phyloP scores from a whole-genome alignment of 257 asterid genomes.

The Penstemon davidsonii region DNA sequence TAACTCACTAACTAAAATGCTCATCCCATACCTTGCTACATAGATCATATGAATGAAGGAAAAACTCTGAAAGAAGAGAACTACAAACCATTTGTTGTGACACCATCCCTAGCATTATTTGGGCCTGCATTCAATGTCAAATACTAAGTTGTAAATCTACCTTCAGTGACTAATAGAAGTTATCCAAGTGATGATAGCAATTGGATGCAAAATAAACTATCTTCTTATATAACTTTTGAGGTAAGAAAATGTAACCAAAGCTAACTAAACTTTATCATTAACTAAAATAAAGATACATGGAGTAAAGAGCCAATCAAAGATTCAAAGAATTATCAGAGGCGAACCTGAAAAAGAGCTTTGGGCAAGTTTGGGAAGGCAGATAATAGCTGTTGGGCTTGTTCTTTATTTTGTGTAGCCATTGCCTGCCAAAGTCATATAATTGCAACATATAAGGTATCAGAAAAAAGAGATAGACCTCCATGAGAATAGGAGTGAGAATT shows the following conservation, averaged over 20 bases:
- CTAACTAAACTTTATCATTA: conserved; percentile 11
- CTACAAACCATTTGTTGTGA: conserved; percentile 79
- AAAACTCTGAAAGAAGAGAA: conserved; percentile 27
- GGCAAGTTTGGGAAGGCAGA: conserved; percentile 67
- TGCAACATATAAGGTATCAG: conserved; percentile 23
- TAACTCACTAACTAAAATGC: conserved; percentile 20
- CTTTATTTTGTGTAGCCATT: conserved; percentile 81
- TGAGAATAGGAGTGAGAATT: not conserved
- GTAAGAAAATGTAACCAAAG: conserved; percentile 19
- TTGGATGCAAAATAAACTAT: not conserved
- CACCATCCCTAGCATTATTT: conserved; percentile 78
- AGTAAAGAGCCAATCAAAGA: conserved; percentile 21
- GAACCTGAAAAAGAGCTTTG: conserved; percentile 90
- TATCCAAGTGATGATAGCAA: conserved; percentile 5
- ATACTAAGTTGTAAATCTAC: conserved; percentile 26
- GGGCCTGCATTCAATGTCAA: conserved; percentile 55
- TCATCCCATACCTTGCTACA: conserved; percentile 18
- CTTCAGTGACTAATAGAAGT: conserved; percentile 7
- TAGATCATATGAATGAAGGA: conserved; percentile 7
- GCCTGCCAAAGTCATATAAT: conserved; percentile 48
- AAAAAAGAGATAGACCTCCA: conserved; percentile 10
- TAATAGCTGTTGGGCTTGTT: conserved; percentile 69
- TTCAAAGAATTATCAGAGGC: conserved; percentile 13
- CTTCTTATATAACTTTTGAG: not conserved
- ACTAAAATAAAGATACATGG: conserved; percentile 12